Evolutionary conservation across 805 yeast genomes (phyloP).

Genomic region (Metschnikowia hibisci): DNA sequence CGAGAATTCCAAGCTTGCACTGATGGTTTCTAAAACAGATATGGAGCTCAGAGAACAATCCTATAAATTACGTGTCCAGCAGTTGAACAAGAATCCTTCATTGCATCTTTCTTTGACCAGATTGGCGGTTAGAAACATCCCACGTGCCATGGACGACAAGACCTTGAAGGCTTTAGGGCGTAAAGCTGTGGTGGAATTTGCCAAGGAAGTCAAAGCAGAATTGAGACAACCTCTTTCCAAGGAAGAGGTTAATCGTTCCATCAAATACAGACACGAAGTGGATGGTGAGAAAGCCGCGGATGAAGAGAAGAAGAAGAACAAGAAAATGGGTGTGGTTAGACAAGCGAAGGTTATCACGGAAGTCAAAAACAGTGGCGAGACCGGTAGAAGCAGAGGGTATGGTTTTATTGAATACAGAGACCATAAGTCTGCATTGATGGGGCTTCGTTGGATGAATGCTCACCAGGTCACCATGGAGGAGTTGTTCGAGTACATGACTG

Average conservation of each 20-base stretch:
- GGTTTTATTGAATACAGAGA: constrained; percentile 93
- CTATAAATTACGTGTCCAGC: constrained; percentile 79
- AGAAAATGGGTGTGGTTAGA: constrained; percentile 84
- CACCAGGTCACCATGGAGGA: constrained; percentile 76
- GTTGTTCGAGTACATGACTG: constrained; percentile 63
- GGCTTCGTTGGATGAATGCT: constrained; percentile 93
- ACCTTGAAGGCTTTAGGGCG: constrained; percentile 89
- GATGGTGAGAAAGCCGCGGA: constrained; percentile 27
- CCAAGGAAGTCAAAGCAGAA: constrained; percentile 75
- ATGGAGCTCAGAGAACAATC: constrained; percentile 86
- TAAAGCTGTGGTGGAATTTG: constrained; percentile 91
- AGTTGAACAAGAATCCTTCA: constrained; percentile 84
- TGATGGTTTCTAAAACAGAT: constrained; percentile 63
- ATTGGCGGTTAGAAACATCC: constrained; percentile 89
- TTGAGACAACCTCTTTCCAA: constrained; percentile 80
- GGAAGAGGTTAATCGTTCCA: constrained; percentile 83
- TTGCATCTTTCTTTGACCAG: constrained; percentile 92
- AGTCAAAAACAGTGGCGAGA: constrained; percentile 80
- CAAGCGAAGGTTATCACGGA: constrained; percentile 94
- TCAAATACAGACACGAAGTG: constrained; percentile 53
- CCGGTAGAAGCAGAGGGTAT: constrained; percentile 93
- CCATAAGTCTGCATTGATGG: constrained; percentile 92
- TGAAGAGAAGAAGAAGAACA: constrained; percentile 54
- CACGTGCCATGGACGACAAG: constrained; percentile 86
- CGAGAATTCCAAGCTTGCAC: constrained; percentile 73